Evolutionary conservation across 2,329 filamentous ascomycete genomes (phyloP).

Genomic region (Aspergillus candidus): DNA sequence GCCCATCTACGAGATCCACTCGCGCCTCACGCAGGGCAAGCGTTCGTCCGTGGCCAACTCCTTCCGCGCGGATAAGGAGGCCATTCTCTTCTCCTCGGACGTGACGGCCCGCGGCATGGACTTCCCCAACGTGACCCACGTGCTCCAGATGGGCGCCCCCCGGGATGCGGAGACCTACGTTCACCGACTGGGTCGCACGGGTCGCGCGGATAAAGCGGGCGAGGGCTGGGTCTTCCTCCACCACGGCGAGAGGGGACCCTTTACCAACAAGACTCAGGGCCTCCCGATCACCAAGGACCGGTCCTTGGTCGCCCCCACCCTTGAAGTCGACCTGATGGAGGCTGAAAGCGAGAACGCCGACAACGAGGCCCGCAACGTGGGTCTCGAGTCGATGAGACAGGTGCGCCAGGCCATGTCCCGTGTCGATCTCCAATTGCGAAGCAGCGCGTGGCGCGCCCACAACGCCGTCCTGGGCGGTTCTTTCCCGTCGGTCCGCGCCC

Average conservation of each 20-base stretch:
- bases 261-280: constrained; percentile 47
- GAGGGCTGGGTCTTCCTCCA: constrained; percentile 57
- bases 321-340: too few relatives aligned
- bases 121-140: constrained; percentile 73
- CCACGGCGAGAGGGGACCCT: constrained; percentile 44
- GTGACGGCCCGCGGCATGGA: constrained; percentile 80
- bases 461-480: too few relatives aligned
- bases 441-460: too few relatives aligned
- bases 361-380: too few relatives aligned
- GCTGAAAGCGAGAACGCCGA: too few relatives aligned
- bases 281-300: constrained; percentile 48
- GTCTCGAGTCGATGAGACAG: too few relatives aligned
- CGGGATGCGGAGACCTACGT: constrained; percentile 65
- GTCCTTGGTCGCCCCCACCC: too few relatives aligned
- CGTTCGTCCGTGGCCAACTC: constrained; percentile 64
- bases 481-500: too few relatives aligned
- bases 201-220: constrained; percentile 58
- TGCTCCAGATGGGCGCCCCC: constrained; percentile 65
- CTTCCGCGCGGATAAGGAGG: constrained; percentile 62
- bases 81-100: constrained; percentile 69
- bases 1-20: constrained; percentile 62
- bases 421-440: too few relatives aligned
- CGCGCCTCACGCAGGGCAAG: constrained; percentile 62
- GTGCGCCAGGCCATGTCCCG: too few relatives aligned
- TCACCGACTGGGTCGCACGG: constrained; percentile 71